Conservation (phyloP, 1,139 yeast species). For the Suhomyces yuchorum region DNA sequence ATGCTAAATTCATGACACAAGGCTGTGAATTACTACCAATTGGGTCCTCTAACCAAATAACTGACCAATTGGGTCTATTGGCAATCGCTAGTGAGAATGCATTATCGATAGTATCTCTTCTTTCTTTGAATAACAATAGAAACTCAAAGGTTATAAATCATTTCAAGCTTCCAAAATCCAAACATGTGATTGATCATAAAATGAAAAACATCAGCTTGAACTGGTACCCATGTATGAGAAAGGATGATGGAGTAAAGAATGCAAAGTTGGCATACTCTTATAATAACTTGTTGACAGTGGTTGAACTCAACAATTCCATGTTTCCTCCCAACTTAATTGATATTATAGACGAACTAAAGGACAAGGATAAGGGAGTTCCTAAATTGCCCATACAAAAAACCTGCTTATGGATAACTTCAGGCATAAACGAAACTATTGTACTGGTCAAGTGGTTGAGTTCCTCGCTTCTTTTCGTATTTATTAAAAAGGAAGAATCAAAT, state of each 20-base stretch:
- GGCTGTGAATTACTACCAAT: conserved; percentile 53
- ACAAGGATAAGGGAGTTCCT: conserved; percentile 42
- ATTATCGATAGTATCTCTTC: conserved; percentile 56
- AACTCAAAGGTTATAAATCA: conserved; percentile 48
- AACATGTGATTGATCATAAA: conserved; percentile 19
- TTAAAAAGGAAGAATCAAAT: conserved; percentile 9
- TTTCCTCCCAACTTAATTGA: conserved; percentile 33
- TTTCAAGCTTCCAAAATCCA: conserved; percentile 52
- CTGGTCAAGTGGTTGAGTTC: conserved; percentile 63
- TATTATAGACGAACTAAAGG: conserved; percentile 37
- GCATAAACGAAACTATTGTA: conserved; percentile 44
- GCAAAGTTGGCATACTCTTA: conserved; percentile 70
- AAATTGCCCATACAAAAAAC: conserved; percentile 45
- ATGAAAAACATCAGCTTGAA: conserved; percentile 36
- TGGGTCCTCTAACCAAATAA: conserved; percentile 52
- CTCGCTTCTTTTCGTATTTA: conserved; percentile 47
- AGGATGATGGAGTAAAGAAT: conserved; percentile 22
- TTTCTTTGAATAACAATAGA: conserved; percentile 46
- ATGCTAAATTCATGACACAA: conserved; percentile 21
- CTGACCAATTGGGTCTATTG: conserved; percentile 59
- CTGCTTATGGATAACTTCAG: conserved; percentile 45
- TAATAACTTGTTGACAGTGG: conserved; percentile 57
- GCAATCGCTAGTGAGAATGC: conserved; percentile 60
- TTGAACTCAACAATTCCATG: conserved; percentile 48
- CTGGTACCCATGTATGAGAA: conserved; percentile 56